Conservation (phyloP, 768 basidiomycete genomes). For the Boletus barrowsii region DNA sequence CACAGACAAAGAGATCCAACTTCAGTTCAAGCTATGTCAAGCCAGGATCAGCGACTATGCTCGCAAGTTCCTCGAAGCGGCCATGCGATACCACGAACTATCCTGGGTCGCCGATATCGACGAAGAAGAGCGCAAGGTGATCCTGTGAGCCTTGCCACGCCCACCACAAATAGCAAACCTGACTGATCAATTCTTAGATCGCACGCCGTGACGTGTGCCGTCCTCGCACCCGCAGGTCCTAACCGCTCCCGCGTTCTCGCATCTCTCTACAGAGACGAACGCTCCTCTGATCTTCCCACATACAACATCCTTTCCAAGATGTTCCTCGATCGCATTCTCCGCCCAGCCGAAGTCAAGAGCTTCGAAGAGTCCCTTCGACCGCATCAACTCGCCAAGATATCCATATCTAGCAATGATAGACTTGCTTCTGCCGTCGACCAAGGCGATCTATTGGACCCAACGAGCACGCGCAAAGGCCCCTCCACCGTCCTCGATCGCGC, state of each 20-base stretch:
- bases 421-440: conserved; percentile 66
- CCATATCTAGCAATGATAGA: conserved; percentile 79
- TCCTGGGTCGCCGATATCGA: conserved; percentile 90
- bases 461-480: conserved; percentile 84
- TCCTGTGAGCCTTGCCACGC: conserved; percentile 64
- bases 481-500: conserved; percentile 95
- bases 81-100: conserved; percentile 90
- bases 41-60: conserved; percentile 92
- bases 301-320: conserved; percentile 94
- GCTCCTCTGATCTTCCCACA: conserved; percentile 72
- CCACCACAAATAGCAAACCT: not conserved
- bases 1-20: conserved; percentile 71
- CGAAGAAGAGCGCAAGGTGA: conserved; percentile 86
- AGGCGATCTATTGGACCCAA: conserved; percentile 49
- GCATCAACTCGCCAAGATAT: conserved; percentile 92
- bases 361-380: conserved; percentile 86
- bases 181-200: conserved; percentile 44
- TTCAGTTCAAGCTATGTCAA: conserved; percentile 89
- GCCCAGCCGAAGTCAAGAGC: conserved; percentile 81
- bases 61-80: conserved; percentile 92
- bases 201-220: conserved; percentile 93
- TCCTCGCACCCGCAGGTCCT: conserved; percentile 95
- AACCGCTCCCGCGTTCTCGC: conserved; percentile 92
- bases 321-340: conserved; percentile 97
- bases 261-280: conserved; percentile 91